These are phyloP conservation scores for Yamadazyma atlantica DNA, from an alignment of 1,139 yeast genomes.

Conservation along the genomic window DNA sequence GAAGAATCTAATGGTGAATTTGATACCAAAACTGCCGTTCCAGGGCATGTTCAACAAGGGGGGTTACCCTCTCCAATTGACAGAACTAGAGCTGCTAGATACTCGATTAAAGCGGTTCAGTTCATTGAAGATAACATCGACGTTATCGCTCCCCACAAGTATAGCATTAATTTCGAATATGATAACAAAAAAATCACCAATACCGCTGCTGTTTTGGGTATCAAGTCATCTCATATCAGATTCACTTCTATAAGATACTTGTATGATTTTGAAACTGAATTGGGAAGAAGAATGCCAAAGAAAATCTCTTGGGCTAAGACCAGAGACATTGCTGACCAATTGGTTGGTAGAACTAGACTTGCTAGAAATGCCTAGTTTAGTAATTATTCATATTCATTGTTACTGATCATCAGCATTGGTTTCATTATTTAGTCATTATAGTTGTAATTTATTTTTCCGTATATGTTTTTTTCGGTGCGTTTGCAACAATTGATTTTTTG, in stretches of 20 bases:
- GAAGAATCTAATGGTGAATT: constrained; percentile 66
- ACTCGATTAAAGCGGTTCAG: constrained; percentile 84
- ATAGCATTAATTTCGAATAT: constrained; percentile 31
- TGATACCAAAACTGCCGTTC: constrained; percentile 75
- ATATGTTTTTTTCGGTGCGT: neutral
- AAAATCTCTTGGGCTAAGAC: constrained; percentile 76
- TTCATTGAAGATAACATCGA: constrained; percentile 62
- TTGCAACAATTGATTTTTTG: neutral
- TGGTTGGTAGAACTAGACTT: constrained; percentile 67
- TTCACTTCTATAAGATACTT: constrained; percentile 73
- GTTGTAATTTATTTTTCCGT: too few species aligned
- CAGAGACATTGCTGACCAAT: constrained; percentile 77
- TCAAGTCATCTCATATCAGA: constrained; percentile 72
- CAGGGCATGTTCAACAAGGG: constrained; percentile 95
- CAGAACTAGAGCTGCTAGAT: constrained; percentile 86
- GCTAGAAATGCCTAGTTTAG: constrained; percentile 4
- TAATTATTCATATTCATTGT: constrained; percentile 4
- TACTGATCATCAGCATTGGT: too few species aligned
- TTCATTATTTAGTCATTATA: too few species aligned
- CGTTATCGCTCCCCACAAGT: constrained; percentile 22
- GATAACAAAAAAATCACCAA: constrained; percentile 37
- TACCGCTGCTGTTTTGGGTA: constrained; percentile 87
- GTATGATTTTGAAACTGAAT: constrained; percentile 84
- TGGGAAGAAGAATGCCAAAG: constrained; percentile 83
- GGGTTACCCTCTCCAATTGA: constrained; percentile 95